A percentile compares a stretch with the other conserved stretches of the same genome.
Evolutionary conservation across 2,329 filamentous ascomycete species (phyloP).

Genomic region (Aphanoascus verrucosus): DNA sequence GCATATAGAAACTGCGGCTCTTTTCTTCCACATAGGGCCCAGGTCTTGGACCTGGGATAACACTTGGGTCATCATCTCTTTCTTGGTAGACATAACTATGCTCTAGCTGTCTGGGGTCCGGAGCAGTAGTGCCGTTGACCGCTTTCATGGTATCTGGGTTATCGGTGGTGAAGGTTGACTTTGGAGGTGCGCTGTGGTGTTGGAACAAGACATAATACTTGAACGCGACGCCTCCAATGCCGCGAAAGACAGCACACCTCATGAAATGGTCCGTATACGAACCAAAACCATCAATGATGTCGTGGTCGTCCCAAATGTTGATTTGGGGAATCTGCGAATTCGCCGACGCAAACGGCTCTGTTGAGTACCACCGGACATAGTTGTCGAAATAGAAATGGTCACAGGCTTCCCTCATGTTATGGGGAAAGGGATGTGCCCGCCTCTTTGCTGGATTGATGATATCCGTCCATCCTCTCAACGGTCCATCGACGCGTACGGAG

Average conservation of each 20-base stretch:
- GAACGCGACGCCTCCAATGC: slow-evolving; percentile 49
- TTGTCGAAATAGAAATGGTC: slow-evolving; percentile 54
- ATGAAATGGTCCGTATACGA: slow-evolving; percentile 59
- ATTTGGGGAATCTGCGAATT: slow-evolving; percentile 54
- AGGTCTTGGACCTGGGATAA: slow-evolving; percentile 65
- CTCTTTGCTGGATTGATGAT: slow-evolving; percentile 52
- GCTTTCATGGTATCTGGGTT: slow-evolving; percentile 44
- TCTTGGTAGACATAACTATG: slow-evolving; percentile 59
- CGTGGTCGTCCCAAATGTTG: slow-evolving; percentile 56
- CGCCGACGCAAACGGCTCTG: slow-evolving; percentile 49
- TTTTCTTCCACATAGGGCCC: slow-evolving; percentile 56
- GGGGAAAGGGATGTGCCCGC: slow-evolving; percentile 52
- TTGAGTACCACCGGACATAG: slow-evolving; percentile 58
- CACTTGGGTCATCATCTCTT: slow-evolving; percentile 55
- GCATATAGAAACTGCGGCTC: slow-evolving; percentile 52
- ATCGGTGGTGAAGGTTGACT: slow-evolving; percentile 76
- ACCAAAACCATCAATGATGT: slow-evolving; percentile 58
- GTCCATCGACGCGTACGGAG: slow-evolving; percentile 73
- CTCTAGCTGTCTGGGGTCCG: slow-evolving; percentile 60
- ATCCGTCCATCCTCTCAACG: slow-evolving; percentile 56
- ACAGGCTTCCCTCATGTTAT: slow-evolving; percentile 49
- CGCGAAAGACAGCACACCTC: slow-evolving; percentile 53
- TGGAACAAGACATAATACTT: slow-evolving; percentile 58
- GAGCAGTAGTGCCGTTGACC: slow-evolving; percentile 41
- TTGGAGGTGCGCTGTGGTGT: slow-evolving; percentile 71